phyloP scores from a whole-genome alignment of 805 yeast genomes.

The Ogataea paraovalis region DNA sequence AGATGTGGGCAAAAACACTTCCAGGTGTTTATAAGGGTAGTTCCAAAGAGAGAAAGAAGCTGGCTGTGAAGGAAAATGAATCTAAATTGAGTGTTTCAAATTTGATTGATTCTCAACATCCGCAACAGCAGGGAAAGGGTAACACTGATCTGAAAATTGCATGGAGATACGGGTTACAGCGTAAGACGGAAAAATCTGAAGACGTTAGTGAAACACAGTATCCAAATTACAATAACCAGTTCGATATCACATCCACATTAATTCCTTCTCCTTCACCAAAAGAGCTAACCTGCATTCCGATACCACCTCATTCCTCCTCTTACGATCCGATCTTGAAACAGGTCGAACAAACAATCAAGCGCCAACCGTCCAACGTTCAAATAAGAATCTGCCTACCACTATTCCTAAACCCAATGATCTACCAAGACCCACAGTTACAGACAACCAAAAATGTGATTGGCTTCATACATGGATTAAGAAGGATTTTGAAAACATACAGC shows the following conservation, averaged over 20 bases:
- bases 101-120: slow-evolving; percentile 38
- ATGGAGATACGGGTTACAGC: slow-evolving; percentile 78
- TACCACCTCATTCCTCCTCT: slow-evolving; percentile 19
- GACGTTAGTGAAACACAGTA: slow-evolving; percentile 31
- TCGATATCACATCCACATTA: slow-evolving; percentile 72
- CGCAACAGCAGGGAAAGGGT: slow-evolving; percentile 8
- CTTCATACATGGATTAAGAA: slow-evolving; percentile 56
- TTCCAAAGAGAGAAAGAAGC: slow-evolving; percentile 60
- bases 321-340: slow-evolving; percentile 33
- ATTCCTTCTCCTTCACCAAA: slow-evolving; percentile 60
- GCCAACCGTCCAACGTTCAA: slow-evolving; percentile 39
- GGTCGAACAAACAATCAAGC: slow-evolving; percentile 38
- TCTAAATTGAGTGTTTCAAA: slow-evolving; percentile 67
- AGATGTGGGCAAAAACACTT: slow-evolving; percentile 59
- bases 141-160: slow-evolving; percentile 73
- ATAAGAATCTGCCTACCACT: slow-evolving; percentile 71
- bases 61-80: slow-evolving; percentile 52
- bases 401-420: slow-evolving; percentile 75
- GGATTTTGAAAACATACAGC: slow-evolving; percentile 44
- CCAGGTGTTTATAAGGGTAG: slow-evolving; percentile 78
- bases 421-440: slow-evolving; percentile 39
- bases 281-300: slow-evolving; percentile 57
- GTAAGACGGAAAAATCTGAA: slow-evolving; percentile 27
- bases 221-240: slow-evolving; percentile 58
- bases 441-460: slow-evolving; percentile 48